These are phyloP conservation scores for Alternaria viburni DNA, from an alignment of 2,329 filamentous ascomycete genomes.

Conservation along the genomic window DNA sequence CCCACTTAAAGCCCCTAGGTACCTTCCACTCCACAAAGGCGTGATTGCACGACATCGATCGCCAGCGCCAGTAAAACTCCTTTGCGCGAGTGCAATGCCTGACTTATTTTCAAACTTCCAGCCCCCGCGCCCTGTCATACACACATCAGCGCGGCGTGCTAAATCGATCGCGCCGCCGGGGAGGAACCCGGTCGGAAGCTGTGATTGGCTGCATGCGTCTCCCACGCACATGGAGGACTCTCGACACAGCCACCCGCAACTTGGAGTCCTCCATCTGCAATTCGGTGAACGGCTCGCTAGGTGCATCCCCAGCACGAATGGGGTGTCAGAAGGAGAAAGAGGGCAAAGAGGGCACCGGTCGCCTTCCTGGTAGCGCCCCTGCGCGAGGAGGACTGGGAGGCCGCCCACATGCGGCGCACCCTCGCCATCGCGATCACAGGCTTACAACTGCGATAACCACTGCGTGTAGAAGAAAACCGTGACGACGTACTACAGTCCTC, in stretches of 20 bases:
- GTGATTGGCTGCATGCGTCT: slow-evolving; percentile 5
- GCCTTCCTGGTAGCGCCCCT: slow-evolving; percentile 4
- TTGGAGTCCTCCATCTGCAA: slow-evolving; percentile 9
- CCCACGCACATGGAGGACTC: slow-evolving; percentile 7
- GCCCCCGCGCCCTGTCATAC: not conserved
- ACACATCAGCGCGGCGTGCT: slow-evolving; percentile 2
- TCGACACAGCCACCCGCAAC: slow-evolving; percentile 9
- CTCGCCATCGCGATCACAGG: not conserved
- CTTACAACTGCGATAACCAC: slow-evolving; percentile 1
- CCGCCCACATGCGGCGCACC: slow-evolving; percentile 8
- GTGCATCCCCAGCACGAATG: slow-evolving; percentile 3
- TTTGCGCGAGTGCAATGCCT: not conserved
- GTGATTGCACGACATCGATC: not conserved
- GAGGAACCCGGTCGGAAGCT: not conserved
- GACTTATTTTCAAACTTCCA: not conserved
- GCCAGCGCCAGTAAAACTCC: not conserved
- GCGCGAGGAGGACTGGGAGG: slow-evolving; percentile 3
- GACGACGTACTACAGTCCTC: not conserved
- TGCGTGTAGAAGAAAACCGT: not conserved
- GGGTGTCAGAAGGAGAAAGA: not conserved
- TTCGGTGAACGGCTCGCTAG: slow-evolving; percentile 2
- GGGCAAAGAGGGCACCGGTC: slow-evolving; percentile 4
- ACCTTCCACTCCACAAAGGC: not conserved
- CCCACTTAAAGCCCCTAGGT: not conserved
- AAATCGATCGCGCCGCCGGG: slow-evolving; percentile 2